Evolutionary conservation across 768 basidiomycete species (phyloP).

Genomic region (Exidia glandulosa): DNA sequence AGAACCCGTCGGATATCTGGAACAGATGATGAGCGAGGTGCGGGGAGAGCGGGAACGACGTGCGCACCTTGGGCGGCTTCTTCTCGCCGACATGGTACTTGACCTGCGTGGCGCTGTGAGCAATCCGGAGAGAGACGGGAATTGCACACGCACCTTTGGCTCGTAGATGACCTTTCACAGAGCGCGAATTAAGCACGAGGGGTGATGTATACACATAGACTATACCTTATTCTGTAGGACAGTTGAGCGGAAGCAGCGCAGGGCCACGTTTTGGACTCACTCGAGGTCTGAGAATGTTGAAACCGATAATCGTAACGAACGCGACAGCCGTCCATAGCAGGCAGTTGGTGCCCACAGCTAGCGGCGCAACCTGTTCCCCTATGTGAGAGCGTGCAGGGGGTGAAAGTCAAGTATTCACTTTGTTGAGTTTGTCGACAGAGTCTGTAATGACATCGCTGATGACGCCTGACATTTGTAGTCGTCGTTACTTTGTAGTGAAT

Average conservation of each 20-base stretch:
- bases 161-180: conserved; percentile 67
- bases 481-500: too few species aligned
- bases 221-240: background rate
- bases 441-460: background rate
- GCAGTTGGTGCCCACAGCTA: background rate
- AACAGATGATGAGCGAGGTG: conserved; percentile 12
- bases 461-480: too few species aligned
- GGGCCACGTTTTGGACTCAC: conserved; percentile 47
- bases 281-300: conserved; percentile 84
- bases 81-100: conserved; percentile 79
- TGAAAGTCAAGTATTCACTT: background rate
- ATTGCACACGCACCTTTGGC: conserved; percentile 52
- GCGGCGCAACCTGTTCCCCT: background rate
- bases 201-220: background rate
- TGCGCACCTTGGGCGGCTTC: conserved; percentile 38
- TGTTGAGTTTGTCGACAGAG: background rate
- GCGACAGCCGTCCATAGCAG: background rate
- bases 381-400: background rate
- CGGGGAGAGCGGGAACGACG: background rate
- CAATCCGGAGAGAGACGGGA: conserved; percentile 1
- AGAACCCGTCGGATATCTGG: conserved; percentile 66
- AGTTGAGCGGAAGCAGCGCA: background rate
- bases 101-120: conserved; percentile 19
- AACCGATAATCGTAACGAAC: conserved; percentile 53
- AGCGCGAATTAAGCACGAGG: background rate